These are phyloP conservation scores for Umbelopsis isabellina DNA, from an alignment of 192 early-diverging fungal species.

Conservation along the genomic window DNA sequence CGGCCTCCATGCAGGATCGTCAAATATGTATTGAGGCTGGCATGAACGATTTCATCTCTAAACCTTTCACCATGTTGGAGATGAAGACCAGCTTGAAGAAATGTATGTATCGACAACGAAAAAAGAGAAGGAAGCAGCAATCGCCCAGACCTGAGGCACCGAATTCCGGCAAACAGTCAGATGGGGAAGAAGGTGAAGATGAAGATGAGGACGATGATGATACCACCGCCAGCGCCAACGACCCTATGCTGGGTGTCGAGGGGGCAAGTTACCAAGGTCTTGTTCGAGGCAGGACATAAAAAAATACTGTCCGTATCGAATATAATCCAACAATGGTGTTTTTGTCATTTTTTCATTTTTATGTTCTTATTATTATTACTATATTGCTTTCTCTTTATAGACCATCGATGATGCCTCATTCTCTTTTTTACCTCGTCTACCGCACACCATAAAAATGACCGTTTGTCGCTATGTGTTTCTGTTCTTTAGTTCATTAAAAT, in stretches of 20 bases:
- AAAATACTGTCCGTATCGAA: background rate
- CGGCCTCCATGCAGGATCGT: conserved; percentile 51
- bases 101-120: conserved; percentile 30
- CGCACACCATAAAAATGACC: background rate
- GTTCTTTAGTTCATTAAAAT: no score
- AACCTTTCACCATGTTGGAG: conserved; percentile 54
- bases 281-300: background rate
- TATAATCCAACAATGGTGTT: background rate
- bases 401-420: background rate
- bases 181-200: conserved; percentile 15
- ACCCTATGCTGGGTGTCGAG: conserved; percentile 8
- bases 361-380: conserved; percentile 2
- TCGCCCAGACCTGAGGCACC: background rate
- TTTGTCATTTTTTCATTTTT: background rate
- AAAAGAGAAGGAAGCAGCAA: conserved; percentile 31
- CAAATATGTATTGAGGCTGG: conserved; percentile 58
- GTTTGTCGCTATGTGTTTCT: background rate
- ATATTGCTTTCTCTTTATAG: conserved; percentile 4
- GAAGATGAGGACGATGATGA: conserved; percentile 13
- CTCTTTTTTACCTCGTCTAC: background rate
- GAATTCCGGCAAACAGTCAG: background rate
- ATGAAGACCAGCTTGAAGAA: conserved; percentile 46
- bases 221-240: background rate
- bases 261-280: background rate
- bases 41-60: conserved; percentile 60